Evolutionary conservation across 129 eudicot genomes (phyloP).

Genomic region (Mikania micrantha): DNA sequence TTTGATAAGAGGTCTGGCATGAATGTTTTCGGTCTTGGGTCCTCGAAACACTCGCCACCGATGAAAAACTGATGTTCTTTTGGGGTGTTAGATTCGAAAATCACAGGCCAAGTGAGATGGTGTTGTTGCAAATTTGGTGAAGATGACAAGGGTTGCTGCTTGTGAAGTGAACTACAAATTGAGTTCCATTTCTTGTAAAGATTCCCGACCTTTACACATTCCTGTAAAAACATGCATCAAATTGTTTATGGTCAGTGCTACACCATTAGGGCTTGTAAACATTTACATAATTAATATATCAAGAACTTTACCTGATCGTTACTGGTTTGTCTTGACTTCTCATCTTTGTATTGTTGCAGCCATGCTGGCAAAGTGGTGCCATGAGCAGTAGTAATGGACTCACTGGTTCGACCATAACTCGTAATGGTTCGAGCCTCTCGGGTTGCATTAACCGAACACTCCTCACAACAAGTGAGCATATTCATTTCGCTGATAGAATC

Average conservation of each 20-base stretch:
- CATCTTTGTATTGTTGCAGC: conserved; percentile 79
- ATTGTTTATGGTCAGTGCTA: conserved; percentile 6
- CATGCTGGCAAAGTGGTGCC: conserved; percentile 76
- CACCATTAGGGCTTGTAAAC: background rate
- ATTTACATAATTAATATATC: background rate
- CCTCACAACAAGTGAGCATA: conserved; percentile 2
- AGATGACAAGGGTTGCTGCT: conserved; percentile 22
- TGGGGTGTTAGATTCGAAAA: conserved; percentile 43
- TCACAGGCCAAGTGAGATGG: conserved; percentile 36
- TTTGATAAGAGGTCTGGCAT: conserved; percentile 77
- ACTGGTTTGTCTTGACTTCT: conserved; percentile 28
- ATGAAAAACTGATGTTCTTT: conserved; percentile 47
- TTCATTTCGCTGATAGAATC: background rate
- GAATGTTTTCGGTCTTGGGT: conserved; percentile 22
- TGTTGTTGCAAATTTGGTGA: conserved; percentile 27
- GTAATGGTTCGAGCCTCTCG: conserved; percentile 8
- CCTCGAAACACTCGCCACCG: conserved; percentile 21
- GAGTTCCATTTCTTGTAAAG: conserved; percentile 69
- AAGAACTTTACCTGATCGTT: conserved; percentile 37
- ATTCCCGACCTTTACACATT: conserved; percentile 43
- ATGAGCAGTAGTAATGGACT: conserved; percentile 21
- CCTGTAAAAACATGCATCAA: conserved; percentile 35
- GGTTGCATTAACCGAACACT: background rate
- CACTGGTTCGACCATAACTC: conserved; percentile 7
- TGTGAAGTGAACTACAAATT: conserved; percentile 30